A percentile compares a stretch with the other conserved stretches of the same genome.
Conservation (phyloP, 1,284 basidiomycete species). For the Chalciporus sp. region DNA sequence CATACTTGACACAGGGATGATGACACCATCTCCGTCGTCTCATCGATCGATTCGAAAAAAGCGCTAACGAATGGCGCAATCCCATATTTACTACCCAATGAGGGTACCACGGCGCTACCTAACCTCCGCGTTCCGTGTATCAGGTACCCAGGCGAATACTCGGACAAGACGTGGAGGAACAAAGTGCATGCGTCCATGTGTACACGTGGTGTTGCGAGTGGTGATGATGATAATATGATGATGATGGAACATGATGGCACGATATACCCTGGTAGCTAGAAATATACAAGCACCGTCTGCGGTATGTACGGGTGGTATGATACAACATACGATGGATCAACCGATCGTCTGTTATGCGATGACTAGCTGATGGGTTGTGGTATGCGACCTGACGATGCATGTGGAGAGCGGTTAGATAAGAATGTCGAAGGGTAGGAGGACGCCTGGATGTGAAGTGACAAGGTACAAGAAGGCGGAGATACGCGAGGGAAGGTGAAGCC, state of each 20-base stretch:
- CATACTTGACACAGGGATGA: neutral
- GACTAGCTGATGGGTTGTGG: conserved; percentile 5
- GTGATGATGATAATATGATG: neutral
- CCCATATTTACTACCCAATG: neutral
- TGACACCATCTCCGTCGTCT: neutral
- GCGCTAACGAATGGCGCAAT: neutral
- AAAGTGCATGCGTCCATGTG: neutral
- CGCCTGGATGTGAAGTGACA: neutral
- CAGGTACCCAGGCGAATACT: neutral
- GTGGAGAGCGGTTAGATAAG: conserved; percentile 13
- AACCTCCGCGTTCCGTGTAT: neutral
- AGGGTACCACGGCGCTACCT: neutral
- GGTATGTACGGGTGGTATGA: conserved; percentile 10
- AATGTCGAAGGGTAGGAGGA: conserved; percentile 1
- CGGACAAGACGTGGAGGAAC: neutral
- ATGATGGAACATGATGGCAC: neutral
- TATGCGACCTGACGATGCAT: neutral
- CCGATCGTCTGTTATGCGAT: conserved; percentile 1
- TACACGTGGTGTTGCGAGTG: neutral
- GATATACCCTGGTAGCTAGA: conserved; percentile 6
- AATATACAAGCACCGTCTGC: conserved; percentile 9
- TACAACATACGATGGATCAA: conserved; percentile 9
- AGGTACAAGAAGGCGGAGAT: neutral
- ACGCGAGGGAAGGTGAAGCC: neutral
- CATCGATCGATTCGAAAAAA: neutral